Evolutionary conservation across 768 basidiomycete genomes (phyloP).

Genomic region (Cytidiella melzeri): DNA sequence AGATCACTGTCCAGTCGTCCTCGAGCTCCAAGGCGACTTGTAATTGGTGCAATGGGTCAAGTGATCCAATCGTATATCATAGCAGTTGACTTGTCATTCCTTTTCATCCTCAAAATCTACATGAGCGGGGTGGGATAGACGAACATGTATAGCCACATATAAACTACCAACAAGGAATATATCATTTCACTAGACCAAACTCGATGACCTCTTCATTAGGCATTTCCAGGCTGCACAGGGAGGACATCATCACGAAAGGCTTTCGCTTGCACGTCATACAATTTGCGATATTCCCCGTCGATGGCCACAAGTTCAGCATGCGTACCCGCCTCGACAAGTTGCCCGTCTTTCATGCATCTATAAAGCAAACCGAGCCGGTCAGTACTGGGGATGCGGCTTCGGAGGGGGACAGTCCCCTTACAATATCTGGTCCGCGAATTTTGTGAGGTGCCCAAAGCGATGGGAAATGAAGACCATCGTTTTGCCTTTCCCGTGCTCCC

Average conservation of each 20-base stretch:
- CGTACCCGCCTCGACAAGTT: constrained; percentile 28
- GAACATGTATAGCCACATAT: no score
- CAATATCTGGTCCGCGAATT: constrained; percentile 45
- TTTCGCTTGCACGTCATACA: constrained; percentile 24
- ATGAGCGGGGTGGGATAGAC: no score
- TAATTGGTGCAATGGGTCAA: no score
- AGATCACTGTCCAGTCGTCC: constrained; percentile 75
- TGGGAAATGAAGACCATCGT: constrained; percentile 56
- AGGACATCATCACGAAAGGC: no score
- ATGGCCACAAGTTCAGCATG: constrained; percentile 25
- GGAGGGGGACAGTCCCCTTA: constrained; percentile 23
- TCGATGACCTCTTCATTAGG: no score
- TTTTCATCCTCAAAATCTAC: no score
- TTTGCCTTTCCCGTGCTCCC: constrained; percentile 35
- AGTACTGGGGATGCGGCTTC: background rate
- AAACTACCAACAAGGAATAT: no score
- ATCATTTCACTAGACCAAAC: no score
- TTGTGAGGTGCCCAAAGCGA: constrained; percentile 43
- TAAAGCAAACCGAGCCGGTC: background rate
- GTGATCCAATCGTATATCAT: no score
- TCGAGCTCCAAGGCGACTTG: constrained; percentile 57
- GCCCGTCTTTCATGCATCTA: constrained; percentile 30
- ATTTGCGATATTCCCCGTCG: constrained; percentile 27
- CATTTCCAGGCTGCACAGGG: no score
- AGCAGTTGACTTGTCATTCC: no score